Conservation (phyloP, 371 early-diverging fungal genomes). For the Mortierella sp. region DNA sequence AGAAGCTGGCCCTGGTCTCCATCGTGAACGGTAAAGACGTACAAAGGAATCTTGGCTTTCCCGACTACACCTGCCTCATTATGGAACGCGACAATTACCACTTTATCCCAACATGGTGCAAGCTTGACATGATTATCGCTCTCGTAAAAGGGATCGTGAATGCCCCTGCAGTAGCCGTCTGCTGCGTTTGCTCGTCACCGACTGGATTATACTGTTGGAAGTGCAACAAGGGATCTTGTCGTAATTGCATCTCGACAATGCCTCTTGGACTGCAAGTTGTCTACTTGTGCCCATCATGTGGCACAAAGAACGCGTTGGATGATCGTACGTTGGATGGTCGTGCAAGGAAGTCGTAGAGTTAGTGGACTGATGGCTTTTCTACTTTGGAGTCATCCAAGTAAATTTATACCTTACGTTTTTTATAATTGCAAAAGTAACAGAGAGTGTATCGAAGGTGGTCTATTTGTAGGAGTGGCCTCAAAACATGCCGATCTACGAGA, state of each 20-base stretch:
- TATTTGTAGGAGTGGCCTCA: too few species aligned
- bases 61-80: slow-evolving; percentile 14
- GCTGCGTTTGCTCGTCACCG: not conserved
- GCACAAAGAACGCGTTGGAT: not conserved
- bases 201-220: not conserved
- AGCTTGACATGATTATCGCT: not conserved
- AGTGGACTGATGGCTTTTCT: not conserved
- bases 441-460: too few species aligned
- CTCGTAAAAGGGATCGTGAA: not conserved
- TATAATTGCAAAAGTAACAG: too few species aligned
- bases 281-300: not conserved
- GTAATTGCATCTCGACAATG: not conserved
- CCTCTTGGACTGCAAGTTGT: not conserved
- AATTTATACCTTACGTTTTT: not conserved
- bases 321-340: not conserved
- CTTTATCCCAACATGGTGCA: slow-evolving; percentile 10
- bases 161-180: not conserved
- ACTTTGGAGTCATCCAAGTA: not conserved
- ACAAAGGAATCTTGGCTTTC: slow-evolving; percentile 7
- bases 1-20: slow-evolving; percentile 18
- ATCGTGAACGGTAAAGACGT: slow-evolving; percentile 12
- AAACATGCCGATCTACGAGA: too few species aligned
- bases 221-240: not conserved
- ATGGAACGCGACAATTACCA: slow-evolving; percentile 26
- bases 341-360: not conserved